Conservation (phyloP, 2,329 filamentous ascomycete species). For the Clonostachys rosea region DNA sequence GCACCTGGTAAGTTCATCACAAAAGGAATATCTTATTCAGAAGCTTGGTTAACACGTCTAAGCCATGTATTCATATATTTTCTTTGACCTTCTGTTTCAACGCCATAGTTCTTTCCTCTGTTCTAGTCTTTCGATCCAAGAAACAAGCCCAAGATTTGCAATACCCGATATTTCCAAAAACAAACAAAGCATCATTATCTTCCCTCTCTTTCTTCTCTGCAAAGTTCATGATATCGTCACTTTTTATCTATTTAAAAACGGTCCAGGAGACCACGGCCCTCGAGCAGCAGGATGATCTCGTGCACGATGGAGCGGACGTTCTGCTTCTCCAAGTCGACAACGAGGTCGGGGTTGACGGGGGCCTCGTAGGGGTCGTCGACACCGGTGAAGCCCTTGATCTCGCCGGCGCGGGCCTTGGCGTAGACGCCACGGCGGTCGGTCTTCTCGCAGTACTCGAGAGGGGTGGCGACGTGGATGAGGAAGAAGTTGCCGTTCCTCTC, state of each 20-base stretch:
- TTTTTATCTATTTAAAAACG: slow-evolving; percentile 34
- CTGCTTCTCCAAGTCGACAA: slow-evolving; percentile 81
- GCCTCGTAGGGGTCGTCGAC: slow-evolving; percentile 95
- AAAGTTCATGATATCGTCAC: too few relatives aligned
- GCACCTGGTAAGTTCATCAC: too few relatives aligned
- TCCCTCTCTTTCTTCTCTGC: too few relatives aligned
- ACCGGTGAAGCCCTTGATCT: slow-evolving; percentile 98
- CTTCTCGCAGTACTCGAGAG: slow-evolving; percentile 89
- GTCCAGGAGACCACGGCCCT: slow-evolving; percentile 86
- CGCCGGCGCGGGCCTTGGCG: slow-evolving; percentile 73
- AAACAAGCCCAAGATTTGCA: too few relatives aligned
- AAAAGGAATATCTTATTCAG: too few relatives aligned
- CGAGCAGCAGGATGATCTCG: slow-evolving; percentile 90
- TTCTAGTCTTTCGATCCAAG: too few relatives aligned
- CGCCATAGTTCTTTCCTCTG: too few relatives aligned
- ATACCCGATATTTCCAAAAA: too few relatives aligned
- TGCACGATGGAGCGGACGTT: slow-evolving; percentile 91
- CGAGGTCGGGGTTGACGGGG: slow-evolving; percentile 75
- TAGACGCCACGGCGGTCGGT: slow-evolving; percentile 94
- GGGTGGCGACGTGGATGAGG: slow-evolving; percentile 90
- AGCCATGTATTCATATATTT: too few relatives aligned
- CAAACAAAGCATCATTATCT: too few relatives aligned
- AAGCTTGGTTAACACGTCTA: too few relatives aligned
- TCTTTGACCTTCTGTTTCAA: too few relatives aligned
- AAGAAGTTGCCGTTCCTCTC: slow-evolving; percentile 90